Evolutionary conservation across 495 filamentous ascomycete species (phyloP).

Genomic region (Xylaria flabelliformis): DNA sequence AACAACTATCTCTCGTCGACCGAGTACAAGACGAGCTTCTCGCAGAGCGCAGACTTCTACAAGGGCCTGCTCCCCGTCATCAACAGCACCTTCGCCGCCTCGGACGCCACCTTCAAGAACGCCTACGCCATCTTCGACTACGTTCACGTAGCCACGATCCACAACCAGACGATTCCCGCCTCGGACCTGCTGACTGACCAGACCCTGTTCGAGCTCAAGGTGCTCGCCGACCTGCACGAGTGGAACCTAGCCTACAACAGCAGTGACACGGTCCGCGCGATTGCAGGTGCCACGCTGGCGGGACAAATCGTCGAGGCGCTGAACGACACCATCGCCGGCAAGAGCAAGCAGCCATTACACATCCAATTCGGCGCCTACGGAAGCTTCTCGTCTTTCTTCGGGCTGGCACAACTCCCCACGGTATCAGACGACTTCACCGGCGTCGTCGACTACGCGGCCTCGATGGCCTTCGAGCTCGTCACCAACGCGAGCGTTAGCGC

Average conservation of each 20-base stretch:
- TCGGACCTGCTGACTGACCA: constrained; percentile 54
- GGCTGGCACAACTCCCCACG: constrained; percentile 64
- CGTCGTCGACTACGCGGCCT: constrained; percentile 70
- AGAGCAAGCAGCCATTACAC: constrained; percentile 35
- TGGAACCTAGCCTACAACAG: constrained; percentile 66
- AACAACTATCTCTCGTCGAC: constrained; percentile 72
- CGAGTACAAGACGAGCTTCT: constrained; percentile 58
- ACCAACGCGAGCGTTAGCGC: constrained; percentile 54
- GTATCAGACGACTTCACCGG: constrained; percentile 69
- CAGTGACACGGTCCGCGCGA: constrained; percentile 52
- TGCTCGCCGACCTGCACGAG: constrained; percentile 70
- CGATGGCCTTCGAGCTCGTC: constrained; percentile 77
- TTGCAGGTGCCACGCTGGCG: constrained; percentile 66
- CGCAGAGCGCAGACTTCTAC: constrained; percentile 70
- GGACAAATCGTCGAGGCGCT: constrained; percentile 69
- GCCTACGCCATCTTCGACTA: constrained; percentile 79
- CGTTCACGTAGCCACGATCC: constrained; percentile 73
- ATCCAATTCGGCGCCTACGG: constrained; percentile 75
- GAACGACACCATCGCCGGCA: constrained; percentile 63
- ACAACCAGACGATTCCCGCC: constrained; percentile 67
- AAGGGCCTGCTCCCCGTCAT: constrained; percentile 64
- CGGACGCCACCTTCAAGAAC: constrained; percentile 68
- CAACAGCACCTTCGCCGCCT: constrained; percentile 60
- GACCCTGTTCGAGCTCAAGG: constrained; percentile 63
- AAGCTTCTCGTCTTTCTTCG: constrained; percentile 77